Evolutionary conservation across 2,329 filamentous ascomycete genomes (phyloP).

Genomic region (Apiospora saccharicola): DNA sequence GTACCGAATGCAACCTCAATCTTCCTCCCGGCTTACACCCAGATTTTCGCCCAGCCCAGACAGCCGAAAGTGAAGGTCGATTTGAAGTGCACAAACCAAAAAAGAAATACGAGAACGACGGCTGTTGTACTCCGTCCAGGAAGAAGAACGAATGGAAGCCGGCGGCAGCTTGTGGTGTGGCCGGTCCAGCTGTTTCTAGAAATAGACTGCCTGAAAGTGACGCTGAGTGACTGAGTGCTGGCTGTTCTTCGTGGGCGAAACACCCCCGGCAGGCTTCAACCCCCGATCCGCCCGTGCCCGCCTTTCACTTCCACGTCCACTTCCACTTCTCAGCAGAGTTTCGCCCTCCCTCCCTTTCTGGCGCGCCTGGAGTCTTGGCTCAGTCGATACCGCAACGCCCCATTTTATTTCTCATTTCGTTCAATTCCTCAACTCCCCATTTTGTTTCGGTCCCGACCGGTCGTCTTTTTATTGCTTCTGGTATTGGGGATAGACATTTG

Average conservation of each 20-base stretch:
- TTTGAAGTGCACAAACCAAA: neutral
- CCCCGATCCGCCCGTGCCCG: slow-evolving; percentile 26
- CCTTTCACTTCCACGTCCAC: slow-evolving; percentile 22
- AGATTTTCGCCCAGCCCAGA: neutral
- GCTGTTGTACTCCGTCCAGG: too few species aligned
- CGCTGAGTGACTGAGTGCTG: neutral
- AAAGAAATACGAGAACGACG: neutral
- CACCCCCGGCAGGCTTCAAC: slow-evolving; percentile 22
- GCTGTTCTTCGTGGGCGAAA: slow-evolving; percentile 18
- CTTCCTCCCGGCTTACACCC: slow-evolving; percentile 13
- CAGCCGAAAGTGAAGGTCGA: neutral
- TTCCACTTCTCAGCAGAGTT: slow-evolving; percentile 24
- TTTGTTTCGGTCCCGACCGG: slow-evolving; percentile 5
- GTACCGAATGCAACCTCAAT: slow-evolving; percentile 22
- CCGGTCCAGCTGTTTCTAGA: neutral
- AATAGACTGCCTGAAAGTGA: neutral
- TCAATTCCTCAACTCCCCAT: slow-evolving; percentile 7
- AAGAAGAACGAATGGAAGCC: neutral
- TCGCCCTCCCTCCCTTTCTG: slow-evolving; percentile 24
- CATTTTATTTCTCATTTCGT: slow-evolving; percentile 21
- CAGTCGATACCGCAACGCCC: slow-evolving; percentile 20
- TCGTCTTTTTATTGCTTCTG: neutral
- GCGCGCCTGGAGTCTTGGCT: slow-evolving; percentile 21
- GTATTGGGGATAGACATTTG: neutral
- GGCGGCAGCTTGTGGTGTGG: neutral